Evolutionary conservation across 177 flowering plant species (phyloP).

Genomic region (Vitis hybrid): DNA sequence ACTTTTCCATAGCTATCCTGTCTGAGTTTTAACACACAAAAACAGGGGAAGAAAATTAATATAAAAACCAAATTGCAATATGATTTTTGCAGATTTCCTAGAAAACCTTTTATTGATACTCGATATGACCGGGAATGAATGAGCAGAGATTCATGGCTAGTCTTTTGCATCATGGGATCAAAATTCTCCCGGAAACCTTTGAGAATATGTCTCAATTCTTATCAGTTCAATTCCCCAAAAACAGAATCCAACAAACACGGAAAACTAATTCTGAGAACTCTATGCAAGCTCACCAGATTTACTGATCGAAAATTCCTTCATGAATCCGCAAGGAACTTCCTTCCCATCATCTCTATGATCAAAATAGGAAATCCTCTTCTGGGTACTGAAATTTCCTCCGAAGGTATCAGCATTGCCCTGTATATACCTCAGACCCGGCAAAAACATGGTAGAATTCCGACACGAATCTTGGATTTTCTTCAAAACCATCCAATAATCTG

Average conservation of each 20-base stretch:
- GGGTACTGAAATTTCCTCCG: slow-evolving; percentile 67
- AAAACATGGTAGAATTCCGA: slow-evolving; percentile 31
- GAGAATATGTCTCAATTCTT: neutral
- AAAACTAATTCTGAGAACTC: neutral
- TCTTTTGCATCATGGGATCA: neutral
- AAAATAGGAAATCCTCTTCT: slow-evolving; percentile 57
- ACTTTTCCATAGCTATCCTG: slow-evolving; percentile 66
- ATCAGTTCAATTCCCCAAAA: neutral
- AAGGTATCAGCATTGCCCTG: slow-evolving; percentile 40
- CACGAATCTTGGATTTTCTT: slow-evolving; percentile 50
- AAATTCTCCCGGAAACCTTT: no score
- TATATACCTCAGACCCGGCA: slow-evolving; percentile 43
- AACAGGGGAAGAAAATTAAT: neutral
- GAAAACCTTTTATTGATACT: no score
- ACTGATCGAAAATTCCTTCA: slow-evolving; percentile 60
- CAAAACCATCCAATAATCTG: slow-evolving; percentile 67
- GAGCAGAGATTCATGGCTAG: no score
- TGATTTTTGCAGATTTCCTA: no score
- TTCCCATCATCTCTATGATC: slow-evolving; percentile 31
- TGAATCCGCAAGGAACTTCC: slow-evolving; percentile 82
- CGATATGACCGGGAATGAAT: no score
- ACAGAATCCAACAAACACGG: neutral
- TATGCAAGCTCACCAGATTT: slow-evolving; percentile 46
- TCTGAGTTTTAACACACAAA: slow-evolving; percentile 38
- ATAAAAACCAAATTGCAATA: neutral